These are phyloP conservation scores for Asclepias syriaca DNA, from an alignment of 257 asterid genomes.

Conservation along the genomic window DNA sequence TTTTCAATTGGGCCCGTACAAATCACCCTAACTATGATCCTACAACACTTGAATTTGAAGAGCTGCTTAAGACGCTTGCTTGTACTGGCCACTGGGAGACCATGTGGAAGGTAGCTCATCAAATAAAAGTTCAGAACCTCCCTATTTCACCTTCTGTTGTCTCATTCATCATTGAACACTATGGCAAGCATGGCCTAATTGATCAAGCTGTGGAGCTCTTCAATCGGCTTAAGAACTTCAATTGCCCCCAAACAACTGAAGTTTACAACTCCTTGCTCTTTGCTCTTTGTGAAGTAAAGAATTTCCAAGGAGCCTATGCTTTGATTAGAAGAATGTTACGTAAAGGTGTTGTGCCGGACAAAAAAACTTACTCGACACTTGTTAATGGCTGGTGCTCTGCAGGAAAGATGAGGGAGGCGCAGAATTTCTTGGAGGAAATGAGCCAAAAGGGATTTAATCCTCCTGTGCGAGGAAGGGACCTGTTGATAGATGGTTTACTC, in stretches of 20 bases:
- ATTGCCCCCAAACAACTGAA: conserved; percentile 67
- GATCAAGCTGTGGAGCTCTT: conserved; percentile 86
- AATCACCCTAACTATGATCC: conserved; percentile 88
- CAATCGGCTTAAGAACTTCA: conserved; percentile 65
- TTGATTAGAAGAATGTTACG: conserved; percentile 86
- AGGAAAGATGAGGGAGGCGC: conserved; percentile 96
- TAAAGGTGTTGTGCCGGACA: conserved; percentile 65
- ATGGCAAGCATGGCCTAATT: conserved; percentile 75
- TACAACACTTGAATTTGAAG: conserved; percentile 83
- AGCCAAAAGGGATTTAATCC: conserved; percentile 81
- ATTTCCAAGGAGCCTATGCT: conserved; percentile 92
- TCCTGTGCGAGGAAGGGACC: conserved; percentile 94
- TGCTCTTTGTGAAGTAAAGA: conserved; percentile 87
- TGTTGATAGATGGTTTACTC: conserved; percentile 74
- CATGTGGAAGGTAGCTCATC: conserved; percentile 93
- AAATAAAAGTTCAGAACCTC: conserved; percentile 62
- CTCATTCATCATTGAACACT: conserved; percentile 82
- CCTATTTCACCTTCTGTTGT: conserved; percentile 67
- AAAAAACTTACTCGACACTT: conserved; percentile 71
- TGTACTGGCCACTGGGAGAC: conserved; percentile 83
- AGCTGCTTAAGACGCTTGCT: conserved; percentile 79
- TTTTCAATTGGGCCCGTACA: conserved; percentile 89
- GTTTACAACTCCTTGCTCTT: conserved; percentile 84
- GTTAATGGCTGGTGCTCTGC: conserved; percentile 96
- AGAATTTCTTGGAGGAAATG: conserved; percentile 92